Evolutionary conservation across 768 basidiomycete species (phyloP), one percentile per base, ranked within the genome.

Genomic region (Boletus vermiculosoides): DNA sequence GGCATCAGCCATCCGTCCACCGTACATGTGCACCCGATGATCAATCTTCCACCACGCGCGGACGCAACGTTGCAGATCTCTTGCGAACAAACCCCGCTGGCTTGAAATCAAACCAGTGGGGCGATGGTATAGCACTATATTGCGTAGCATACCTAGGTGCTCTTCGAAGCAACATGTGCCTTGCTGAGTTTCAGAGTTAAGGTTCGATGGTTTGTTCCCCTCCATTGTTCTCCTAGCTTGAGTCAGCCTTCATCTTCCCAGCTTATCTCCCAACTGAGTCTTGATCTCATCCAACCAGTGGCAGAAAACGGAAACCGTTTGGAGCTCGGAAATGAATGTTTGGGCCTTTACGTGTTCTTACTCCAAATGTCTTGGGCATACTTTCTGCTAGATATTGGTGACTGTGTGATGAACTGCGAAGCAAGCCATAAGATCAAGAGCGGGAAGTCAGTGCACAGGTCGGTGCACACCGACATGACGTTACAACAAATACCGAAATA

Each of bases 401-500:
- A 52, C 6, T 28, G 50, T 25, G 44, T 31, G 51, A 52, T 42
- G 44, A 59, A 22, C 50, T 49, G 61, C 50, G 54, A 52, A 55
- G 49, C 34, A 53, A 31, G 39, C 37, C 45, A 48, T 60, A 48
- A 51, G 45, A 61, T 55, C 48, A 57, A 44, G 59, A 48, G 53
- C 55, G n/a, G 31, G 42, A 66, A 58, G 56, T 49, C 50, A 49
- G 51, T 63, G 59, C 18, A 9, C 33, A 22, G 31, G 47, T 34
- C 8, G 15, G 11, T 34, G 22, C 55, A 47, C 41, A 41, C 41
- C 25, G 20, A 41, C 41, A 51, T 57, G 53, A 50, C 60, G 50
- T 46, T 50, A 48, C 51, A 59, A 60, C 66, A 68, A 71, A 66
- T 66, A 63, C 52, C 55, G 54, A 50, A 53, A 63, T 71, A 69